phyloP scores from a whole-genome alignment of 2,329 filamentous ascomycete genomes.

The Claviceps digitariae region DNA sequence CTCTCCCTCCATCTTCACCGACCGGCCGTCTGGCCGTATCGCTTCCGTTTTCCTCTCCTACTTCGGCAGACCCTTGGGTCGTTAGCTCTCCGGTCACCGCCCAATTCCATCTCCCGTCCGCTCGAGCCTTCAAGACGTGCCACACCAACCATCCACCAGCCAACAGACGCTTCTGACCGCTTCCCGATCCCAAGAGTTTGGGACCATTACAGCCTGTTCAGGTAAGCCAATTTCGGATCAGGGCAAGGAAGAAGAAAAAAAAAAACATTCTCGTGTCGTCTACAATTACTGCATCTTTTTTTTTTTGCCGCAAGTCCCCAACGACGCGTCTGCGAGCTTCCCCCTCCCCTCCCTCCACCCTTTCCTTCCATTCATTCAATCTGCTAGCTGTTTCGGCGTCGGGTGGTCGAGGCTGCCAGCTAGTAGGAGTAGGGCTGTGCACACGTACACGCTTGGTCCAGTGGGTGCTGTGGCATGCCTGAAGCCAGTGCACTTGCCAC shows the following conservation, averaged over 20 bases:
- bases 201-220: background rate
- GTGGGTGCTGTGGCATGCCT: background rate
- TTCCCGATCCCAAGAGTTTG: background rate
- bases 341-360: background rate
- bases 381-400: background rate
- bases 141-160: background rate
- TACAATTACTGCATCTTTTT: background rate
- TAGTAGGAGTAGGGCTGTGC: too few relatives aligned
- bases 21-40: background rate
- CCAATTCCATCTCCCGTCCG: background rate
- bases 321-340: background rate
- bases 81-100: conserved; percentile 1
- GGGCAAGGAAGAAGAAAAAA: background rate
- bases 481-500: background rate
- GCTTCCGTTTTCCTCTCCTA: background rate
- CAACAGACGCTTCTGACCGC: conserved; percentile 1
- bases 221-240: background rate
- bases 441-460: background rate
- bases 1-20: background rate
- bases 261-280: background rate
- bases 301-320: too few relatives aligned
- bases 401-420: background rate
- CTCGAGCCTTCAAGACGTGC: background rate
- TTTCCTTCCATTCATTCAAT: background rate
- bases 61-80: background rate